Conservation (phyloP, 23 red algal species). For the Gracilariopsis chorda region DNA sequence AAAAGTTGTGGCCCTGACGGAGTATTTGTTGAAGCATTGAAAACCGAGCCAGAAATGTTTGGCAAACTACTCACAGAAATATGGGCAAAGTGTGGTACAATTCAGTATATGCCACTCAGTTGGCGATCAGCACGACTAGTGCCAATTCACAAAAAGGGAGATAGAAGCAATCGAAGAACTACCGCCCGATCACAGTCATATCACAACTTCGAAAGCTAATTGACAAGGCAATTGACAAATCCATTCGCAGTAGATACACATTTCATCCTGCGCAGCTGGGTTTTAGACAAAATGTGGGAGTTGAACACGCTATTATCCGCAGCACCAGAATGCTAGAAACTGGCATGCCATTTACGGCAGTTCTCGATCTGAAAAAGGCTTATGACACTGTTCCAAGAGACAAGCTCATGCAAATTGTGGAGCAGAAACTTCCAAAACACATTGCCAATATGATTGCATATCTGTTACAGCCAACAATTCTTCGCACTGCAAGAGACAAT, state of each 20-base stretch:
- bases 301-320: not conserved
- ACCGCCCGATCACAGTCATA: not conserved
- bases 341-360: not conserved
- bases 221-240: not conserved
- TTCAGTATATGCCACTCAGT: not conserved
- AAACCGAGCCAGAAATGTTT: not conserved
- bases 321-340: not conserved
- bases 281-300: not conserved
- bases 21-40: not conserved
- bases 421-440: not conserved
- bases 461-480: not conserved
- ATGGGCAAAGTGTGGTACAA: not conserved
- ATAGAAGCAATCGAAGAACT: not conserved
- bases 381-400: not conserved
- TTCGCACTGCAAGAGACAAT: not conserved
- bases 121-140: not conserved
- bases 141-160: not conserved
- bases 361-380: not conserved
- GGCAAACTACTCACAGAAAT: not conserved
- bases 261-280: slow-evolving; percentile 15
- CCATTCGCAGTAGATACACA: not conserved
- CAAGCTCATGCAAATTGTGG: not conserved
- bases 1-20: not conserved
- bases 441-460: not conserved
- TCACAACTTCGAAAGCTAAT: not conserved